Evolutionary conservation across 2,329 filamentous ascomycete species (phyloP).

Genomic region (Clonostachys sp.): DNA sequence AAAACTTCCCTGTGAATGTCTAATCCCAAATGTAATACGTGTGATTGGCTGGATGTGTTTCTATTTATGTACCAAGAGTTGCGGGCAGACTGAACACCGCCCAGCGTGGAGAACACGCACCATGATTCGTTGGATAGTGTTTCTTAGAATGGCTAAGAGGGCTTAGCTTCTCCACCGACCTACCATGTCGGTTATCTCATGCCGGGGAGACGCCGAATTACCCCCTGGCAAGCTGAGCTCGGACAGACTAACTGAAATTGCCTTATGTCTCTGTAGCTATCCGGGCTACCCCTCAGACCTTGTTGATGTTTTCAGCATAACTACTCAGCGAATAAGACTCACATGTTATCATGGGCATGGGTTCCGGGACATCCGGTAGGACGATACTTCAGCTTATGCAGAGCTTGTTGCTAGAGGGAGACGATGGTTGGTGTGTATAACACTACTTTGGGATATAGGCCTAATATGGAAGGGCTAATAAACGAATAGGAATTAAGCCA

Average conservation of each 20-base stretch:
- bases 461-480: neutral
- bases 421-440: neutral
- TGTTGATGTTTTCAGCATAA: neutral
- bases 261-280: neutral
- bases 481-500: neutral
- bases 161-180: neutral
- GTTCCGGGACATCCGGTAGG: neutral
- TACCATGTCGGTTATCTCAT: too few species aligned
- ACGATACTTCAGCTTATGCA: neutral
- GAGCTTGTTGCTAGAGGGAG: neutral
- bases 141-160: neutral
- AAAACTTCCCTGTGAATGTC: neutral
- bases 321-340: neutral
- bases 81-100: neutral
- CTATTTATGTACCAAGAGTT: neutral
- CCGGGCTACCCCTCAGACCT: neutral
- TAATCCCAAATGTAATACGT: neutral
- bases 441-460: neutral
- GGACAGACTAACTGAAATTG: too few species aligned
- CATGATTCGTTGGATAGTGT: neutral
- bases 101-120: neutral
- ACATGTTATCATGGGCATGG: neutral
- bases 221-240: too few species aligned
- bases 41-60: neutral
- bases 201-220: too few species aligned